These are phyloP conservation scores for Pascua sp. DNA, from an alignment of 1,284 basidiomycete species.

Conservation along the genomic window DNA sequence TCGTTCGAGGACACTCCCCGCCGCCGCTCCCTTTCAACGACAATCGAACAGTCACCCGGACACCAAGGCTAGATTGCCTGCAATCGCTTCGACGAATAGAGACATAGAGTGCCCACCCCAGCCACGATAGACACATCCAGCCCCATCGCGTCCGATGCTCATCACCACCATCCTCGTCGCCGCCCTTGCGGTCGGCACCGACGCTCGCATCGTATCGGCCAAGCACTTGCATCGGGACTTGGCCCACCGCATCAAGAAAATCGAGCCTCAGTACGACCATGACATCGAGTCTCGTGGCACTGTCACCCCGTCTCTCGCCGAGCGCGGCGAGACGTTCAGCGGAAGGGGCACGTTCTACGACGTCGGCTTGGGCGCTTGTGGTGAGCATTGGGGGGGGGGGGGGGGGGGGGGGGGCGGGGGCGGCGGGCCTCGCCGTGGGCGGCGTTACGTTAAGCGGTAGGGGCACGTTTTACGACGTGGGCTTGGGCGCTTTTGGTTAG, in stretches of 20 bases:
- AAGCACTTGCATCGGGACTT: not conserved
- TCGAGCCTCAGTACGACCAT: not conserved
- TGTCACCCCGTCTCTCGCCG: not conserved
- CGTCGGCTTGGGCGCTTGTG: slow-evolving; percentile 20
- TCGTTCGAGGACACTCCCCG: not conserved
- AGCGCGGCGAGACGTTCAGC: slow-evolving; percentile 2
- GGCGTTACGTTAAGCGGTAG: no score
- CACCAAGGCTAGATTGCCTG: not conserved
- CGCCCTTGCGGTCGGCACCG: not conserved
- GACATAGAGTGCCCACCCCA: no score
- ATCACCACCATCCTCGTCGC: not conserved
- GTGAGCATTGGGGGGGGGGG: no score
- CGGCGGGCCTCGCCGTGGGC: no score
- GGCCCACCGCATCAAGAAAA: not conserved
- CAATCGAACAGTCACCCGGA: not conserved
- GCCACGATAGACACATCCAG: not conserved
- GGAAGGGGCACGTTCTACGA: slow-evolving; percentile 20
- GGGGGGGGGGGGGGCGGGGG: no score
- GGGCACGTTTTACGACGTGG: no score
- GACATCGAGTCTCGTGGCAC: not conserved
- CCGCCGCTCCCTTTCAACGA: not conserved
- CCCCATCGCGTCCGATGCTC: not conserved
- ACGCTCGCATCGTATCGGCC: no score
- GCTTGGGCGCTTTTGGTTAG: no score
- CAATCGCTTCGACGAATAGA: no score